Base-by-base conservation (phyloP, 2,329 filamentous ascomycete genomes). In the Plenodomus lindquistii region DNA sequence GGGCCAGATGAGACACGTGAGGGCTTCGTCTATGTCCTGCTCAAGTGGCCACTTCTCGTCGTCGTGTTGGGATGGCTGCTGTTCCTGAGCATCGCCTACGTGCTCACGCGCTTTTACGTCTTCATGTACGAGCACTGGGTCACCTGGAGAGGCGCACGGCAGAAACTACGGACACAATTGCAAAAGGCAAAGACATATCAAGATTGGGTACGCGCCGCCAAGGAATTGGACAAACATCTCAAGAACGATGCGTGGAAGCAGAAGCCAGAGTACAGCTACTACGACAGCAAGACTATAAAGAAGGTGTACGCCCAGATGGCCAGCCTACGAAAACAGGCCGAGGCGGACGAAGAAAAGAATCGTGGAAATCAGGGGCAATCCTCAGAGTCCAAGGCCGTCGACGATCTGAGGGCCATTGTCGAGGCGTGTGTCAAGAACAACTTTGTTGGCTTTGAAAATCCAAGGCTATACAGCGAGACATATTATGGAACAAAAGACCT, bases 401-500 rank as follows among this genome's bases (percentile, higher is more conserved):
- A 93, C 54, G 90, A 94, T 45, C 79, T 99, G 45, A 87, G 85
- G 53, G 81, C 81, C 1, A 74, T 97, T 50, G 78, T 95, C 17
- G 91, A 96, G 75, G 90, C 89, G 13, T 97, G 92, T 69, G 88
- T 97, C 62, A 99, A 97, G 81, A 96, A 92, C 73, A 97, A 99
- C 68, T 99, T 97, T 73, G 91, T 90, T 16, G 94, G 94, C 0
- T 86, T 96, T 13, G 94, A 99, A 72, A 97, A 96, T 63, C 85
- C 93, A 9, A 83, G 91, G 45, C 76, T 99, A n/a, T 99, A 99
- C 71, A 96, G 90, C 63, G 92, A 97, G 75, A 96, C 93, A 2
- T 99, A 99, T 69, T 96, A 91, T 62, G 94, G 94, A 24, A 97
- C 94, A n/a, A 99, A 99, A 73, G 85, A 94, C 52, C 74, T 97